Percentiles rank a stretch among this genome's conserved stretches.
Conservation (phyloP, 371 early-diverging fungal genomes). For the Spiromyces aspiralis region DNA sequence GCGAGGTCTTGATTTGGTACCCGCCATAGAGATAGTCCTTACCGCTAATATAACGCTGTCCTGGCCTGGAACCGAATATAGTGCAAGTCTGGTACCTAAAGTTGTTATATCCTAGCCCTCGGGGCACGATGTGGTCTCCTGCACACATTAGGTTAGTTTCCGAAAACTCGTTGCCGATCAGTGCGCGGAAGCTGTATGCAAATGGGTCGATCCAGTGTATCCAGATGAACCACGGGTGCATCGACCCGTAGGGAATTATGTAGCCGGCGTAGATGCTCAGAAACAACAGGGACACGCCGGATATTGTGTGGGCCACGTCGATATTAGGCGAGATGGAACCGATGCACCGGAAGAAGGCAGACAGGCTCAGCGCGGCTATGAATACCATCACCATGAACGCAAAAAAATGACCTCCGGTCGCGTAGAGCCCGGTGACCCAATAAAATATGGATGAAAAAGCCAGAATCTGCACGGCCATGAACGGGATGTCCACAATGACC, state of each 20-base stretch:
- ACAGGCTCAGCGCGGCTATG: conserved; percentile 34
- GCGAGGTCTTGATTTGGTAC: conserved; percentile 29
- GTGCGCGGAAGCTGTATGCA: conserved; percentile 51
- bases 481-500: conserved; percentile 32
- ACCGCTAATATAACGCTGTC: conserved; percentile 34
- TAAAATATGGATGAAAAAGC: conserved; percentile 38
- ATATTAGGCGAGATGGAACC: conserved; percentile 39
- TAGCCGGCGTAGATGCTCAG: conserved; percentile 47
- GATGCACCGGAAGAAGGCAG: conserved; percentile 41
- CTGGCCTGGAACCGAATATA: conserved; percentile 37
- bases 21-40: conserved; percentile 33
- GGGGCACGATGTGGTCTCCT: conserved; percentile 33
- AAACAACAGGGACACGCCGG: conserved; percentile 36
- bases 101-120: conserved; percentile 34
- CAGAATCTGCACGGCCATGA: conserved; percentile 30
- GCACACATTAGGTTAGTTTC: conserved; percentile 38
- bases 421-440: conserved; percentile 38
- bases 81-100: conserved; percentile 43
- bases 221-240: conserved; percentile 59
- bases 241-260: conserved; percentile 36
- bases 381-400: conserved; percentile 34
- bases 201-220: conserved; percentile 57
- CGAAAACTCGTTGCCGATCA: conserved; percentile 54
- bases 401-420: conserved; percentile 35
- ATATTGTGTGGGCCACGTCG: conserved; percentile 35